phyloP scores from a whole-genome alignment of 148 eudicot species.

The Rheum nobile region DNA sequence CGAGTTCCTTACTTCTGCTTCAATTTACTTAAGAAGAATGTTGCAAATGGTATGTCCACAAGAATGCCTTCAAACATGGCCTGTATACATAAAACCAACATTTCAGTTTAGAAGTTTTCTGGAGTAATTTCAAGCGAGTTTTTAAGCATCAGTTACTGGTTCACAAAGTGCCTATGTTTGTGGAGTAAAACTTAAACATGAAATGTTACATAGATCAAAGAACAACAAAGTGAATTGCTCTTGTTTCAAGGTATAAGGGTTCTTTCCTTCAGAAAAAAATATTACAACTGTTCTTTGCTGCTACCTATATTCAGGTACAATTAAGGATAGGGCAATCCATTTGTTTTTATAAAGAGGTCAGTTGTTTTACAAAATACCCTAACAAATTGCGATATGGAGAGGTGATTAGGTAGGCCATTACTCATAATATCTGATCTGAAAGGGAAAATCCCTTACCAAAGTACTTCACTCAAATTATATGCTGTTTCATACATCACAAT shows the following conservation, averaged over 20 bases:
- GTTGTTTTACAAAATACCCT: not conserved
- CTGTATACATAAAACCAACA: slow-evolving; percentile 23
- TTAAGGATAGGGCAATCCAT: not conserved
- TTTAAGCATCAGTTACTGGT: not conserved
- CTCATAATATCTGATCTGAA: not conserved
- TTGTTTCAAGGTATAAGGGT: not conserved
- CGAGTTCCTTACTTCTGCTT: slow-evolving; percentile 70
- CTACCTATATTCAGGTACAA: not conserved
- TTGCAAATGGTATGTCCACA: slow-evolving; percentile 96
- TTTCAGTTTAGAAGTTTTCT: not conserved
- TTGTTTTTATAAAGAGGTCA: not conserved
- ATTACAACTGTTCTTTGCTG: not conserved
- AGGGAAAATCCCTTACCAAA: not conserved
- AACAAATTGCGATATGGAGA: not conserved
- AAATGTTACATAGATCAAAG: not conserved
- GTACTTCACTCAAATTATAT: not conserved
- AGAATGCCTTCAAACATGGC: slow-evolving; percentile 99
- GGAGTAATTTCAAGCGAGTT: not conserved
- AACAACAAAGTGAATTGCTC: not conserved
- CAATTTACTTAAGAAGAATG: slow-evolving; percentile 97
- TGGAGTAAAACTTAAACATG: not conserved
- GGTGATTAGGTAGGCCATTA: not conserved
- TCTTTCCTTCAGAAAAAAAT: not conserved
- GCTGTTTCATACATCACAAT: not conserved
- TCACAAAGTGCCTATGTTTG: not conserved